Evolutionary conservation across 2,329 filamentous ascomycete species (phyloP), one percentile per base, ranked within the genome.

Genomic region (Clarireedia homoeocarpa): DNA sequence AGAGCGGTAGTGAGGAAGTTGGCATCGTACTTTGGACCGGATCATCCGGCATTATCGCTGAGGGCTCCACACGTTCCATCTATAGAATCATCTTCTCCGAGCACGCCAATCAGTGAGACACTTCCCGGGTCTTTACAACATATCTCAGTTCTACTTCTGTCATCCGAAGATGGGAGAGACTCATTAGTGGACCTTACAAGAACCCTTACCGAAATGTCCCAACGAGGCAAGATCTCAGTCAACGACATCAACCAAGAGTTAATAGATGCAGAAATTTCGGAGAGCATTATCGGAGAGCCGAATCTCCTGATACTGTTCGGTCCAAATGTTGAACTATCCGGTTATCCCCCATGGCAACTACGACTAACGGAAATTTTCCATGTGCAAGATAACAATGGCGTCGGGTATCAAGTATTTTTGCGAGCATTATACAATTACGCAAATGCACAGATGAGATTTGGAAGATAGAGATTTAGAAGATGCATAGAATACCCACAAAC

Each of bases 331-430:
- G 85, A 91, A 69, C 74, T 99, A 46, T 85, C 90, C 53, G 91
- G 94, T 9, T 99, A 97, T 70, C 94, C 94, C 9, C 94, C 94
- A 1, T 99, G 94, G 94, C 94, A 96, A 73, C 81, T 97, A 59
- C 82, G 94, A 45, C 75, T 99, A 68, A 96, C 91, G 0, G 94
- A 99, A 76, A 96, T 99, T 57, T 96, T 91, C 70, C 82, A 84
- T 65, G 75, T 88, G 12, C 79, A 80, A 56, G 88, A 91, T 68
- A 90, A 90, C 70, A 81, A 87, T 60, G 84, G 84, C 1, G 91
- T 99, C 17, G 91, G 91, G 46, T 99, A 99, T 71, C 91, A 96
- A 69, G 87, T 95, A 30, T 99, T 97, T 71, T 76, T 97, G 61
- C 81, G 86, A 61, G 92, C 86, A 1, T 74, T 99, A 64, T 86